phyloP scores from a whole-genome alignment of 345 rosid genomes.

The Salix koriyanagi region DNA sequence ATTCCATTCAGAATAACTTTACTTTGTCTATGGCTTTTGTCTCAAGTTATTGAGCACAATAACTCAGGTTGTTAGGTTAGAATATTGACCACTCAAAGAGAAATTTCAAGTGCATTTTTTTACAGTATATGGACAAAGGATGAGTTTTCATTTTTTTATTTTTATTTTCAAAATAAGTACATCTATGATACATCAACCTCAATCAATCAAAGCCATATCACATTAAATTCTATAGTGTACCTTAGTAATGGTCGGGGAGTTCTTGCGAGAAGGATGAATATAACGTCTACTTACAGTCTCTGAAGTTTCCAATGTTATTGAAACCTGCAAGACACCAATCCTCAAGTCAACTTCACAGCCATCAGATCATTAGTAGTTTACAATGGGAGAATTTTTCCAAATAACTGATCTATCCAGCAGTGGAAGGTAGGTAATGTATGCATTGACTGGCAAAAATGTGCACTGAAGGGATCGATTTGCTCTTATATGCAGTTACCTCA shows the following conservation, averaged over 20 bases:
- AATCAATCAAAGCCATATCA: neutral
- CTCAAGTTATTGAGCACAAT: no score
- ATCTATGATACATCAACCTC: neutral
- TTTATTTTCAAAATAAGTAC: no score
- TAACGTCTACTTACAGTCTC: slow-evolving; percentile 65
- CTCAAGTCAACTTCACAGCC: slow-evolving; percentile 14
- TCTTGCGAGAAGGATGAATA: slow-evolving; percentile 85
- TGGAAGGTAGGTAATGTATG: neutral
- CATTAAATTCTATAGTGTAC: slow-evolving; percentile 22
- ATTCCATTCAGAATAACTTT: no score
- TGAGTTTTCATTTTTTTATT: no score
- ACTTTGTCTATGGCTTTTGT: no score
- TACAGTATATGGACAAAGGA: no score
- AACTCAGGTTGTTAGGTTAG: no score
- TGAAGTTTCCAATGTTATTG: slow-evolving; percentile 74
- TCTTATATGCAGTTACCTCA: slow-evolving; percentile 51
- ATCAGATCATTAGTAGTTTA: neutral
- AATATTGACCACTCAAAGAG: no score
- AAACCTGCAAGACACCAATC: slow-evolving; percentile 45
- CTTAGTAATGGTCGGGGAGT: slow-evolving; percentile 81
- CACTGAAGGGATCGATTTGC: neutral
- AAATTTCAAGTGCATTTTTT: no score
- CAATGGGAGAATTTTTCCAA: neutral
- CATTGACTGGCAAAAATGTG: neutral
- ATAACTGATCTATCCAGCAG: neutral